Base-by-base conservation (phyloP, 352 stramenopile species). In the Phytophthora constricta region DNA sequence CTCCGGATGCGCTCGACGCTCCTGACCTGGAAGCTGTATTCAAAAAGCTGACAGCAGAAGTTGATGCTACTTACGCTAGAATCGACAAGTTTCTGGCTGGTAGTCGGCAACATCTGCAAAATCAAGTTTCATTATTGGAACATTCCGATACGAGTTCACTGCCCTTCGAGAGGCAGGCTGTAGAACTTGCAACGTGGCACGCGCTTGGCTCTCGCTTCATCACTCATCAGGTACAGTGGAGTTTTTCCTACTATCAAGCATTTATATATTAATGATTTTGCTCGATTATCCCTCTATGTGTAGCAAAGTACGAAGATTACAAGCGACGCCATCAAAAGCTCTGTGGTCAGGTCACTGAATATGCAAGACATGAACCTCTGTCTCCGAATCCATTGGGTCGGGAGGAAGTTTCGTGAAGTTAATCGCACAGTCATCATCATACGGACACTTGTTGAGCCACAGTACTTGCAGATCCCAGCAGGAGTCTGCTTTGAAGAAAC, bases 401-500 rank as follows among this genome's bases (percentile, higher is more conserved):
- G 20, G 10, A 65, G 34, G 28, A 70, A 58, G 27, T 73, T 57
- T 26, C 37, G 13, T 0, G 47, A 65, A 53, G 53, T 43, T 27
- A 45, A 34, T 14, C 52, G 53, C 23, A 62, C 59, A 27, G 25
- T 69, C 14, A 31, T 69, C 23, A 58, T 73, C n/a, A 57, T 51
- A 11, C 45, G 47, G 13, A 31, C 42, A 8, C 46, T 53, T 1
- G 7, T 73, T 13, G 37, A 73, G 41, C 59, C 59, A n/a, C 59
- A 58, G 16, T 20, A 68, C 22, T n/a, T 45, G 2, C 11, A 45
- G 2, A 20, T 51, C 10, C 22, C 51, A 0, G 16, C 28, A 16
- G 53, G 45, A 11, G 19, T 68, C 14, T 28, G 25, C 2, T 73
- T 73, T 20, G 43, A 48, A 58, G 65, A 73, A 50, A 73, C 58